phyloP scores from a whole-genome alignment of 1,284 basidiomycete species.

The Heterobasidion annosum region DNA sequence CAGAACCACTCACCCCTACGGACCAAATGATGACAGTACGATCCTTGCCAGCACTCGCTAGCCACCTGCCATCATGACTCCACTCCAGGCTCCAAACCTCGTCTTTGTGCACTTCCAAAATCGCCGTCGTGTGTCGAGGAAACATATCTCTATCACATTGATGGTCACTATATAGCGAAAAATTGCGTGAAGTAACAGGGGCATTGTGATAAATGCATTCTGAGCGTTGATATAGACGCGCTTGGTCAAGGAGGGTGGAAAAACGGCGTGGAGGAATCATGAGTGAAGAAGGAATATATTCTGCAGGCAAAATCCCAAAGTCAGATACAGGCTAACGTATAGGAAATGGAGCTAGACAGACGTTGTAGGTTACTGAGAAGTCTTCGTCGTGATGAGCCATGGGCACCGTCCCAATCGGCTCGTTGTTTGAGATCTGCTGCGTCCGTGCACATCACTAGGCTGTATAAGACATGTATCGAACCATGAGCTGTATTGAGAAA shows the following conservation, averaged over 20 bases:
- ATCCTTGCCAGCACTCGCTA: conserved; percentile 89
- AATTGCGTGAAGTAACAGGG: conserved; percentile 44
- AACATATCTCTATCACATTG: conserved; percentile 75
- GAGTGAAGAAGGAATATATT: conserved; percentile 78
- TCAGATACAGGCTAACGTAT: not conserved
- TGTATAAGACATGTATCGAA: conserved; percentile 19
- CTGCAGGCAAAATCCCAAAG: conserved; percentile 28
- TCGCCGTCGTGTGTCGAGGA: conserved; percentile 77
- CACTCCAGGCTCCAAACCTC: conserved; percentile 96
- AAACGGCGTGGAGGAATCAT: conserved; percentile 93
- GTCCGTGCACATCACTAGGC: conserved; percentile 85
- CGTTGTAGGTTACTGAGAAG: conserved; percentile 75
- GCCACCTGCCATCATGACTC: conserved; percentile 80
- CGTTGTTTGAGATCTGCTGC: conserved; percentile 76
- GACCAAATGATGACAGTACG: conserved; percentile 86
- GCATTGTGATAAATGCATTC: conserved; percentile 78
- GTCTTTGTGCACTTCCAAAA: conserved; percentile 80
- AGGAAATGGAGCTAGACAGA: conserved; percentile 37
- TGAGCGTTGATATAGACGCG: conserved; percentile 70
- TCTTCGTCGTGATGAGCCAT: conserved; percentile 67
- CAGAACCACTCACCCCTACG: conserved; percentile 51
- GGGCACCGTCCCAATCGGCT: conserved; percentile 86
- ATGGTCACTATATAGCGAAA: conserved; percentile 86
- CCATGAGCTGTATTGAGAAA: not conserved
- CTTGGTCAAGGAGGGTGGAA: conserved; percentile 80